phyloP scores from a whole-genome alignment of 2,329 filamentous ascomycete genomes.

The Phoma sp. region DNA sequence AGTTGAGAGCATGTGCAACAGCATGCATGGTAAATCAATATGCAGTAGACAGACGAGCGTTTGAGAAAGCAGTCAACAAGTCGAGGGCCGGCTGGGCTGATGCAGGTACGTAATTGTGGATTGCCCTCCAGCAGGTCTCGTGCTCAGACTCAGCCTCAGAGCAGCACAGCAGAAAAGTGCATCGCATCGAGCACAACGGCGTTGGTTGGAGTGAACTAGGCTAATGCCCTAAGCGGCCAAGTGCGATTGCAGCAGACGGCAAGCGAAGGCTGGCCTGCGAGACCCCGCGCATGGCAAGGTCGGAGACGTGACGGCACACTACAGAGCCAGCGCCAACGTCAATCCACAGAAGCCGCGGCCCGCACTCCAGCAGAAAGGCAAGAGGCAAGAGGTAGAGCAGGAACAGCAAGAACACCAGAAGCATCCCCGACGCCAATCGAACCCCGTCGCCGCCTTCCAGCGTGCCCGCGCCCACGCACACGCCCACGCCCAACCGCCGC shows the following conservation, averaged over 20 bases:
- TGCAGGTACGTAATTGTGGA: too few species aligned
- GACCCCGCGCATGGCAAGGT: slow-evolving; percentile 1
- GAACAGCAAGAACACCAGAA: too few species aligned
- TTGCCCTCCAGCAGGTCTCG: too few species aligned
- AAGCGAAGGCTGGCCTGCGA: slow-evolving; percentile 4
- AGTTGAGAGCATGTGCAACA: too few species aligned
- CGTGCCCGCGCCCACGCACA: background rate
- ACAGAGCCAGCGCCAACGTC: background rate
- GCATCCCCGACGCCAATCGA: background rate
- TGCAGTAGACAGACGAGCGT: background rate
- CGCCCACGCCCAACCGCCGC: background rate
- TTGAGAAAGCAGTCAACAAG: too few species aligned
- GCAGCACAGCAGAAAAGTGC: too few species aligned
- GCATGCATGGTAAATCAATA: too few species aligned
- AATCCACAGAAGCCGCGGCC: slow-evolving; percentile 17
- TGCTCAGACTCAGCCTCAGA: too few species aligned
- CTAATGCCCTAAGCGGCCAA: background rate
- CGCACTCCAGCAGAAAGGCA: background rate
- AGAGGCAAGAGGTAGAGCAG: too few species aligned
- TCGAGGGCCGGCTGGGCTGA: too few species aligned
- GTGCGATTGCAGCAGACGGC: background rate
- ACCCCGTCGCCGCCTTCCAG: background rate
- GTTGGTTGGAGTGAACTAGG: background rate
- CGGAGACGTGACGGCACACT: background rate
- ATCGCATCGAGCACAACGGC: background rate